Conservation (phyloP, 257 asterid genomes). For the Linaria vulgaris region DNA sequence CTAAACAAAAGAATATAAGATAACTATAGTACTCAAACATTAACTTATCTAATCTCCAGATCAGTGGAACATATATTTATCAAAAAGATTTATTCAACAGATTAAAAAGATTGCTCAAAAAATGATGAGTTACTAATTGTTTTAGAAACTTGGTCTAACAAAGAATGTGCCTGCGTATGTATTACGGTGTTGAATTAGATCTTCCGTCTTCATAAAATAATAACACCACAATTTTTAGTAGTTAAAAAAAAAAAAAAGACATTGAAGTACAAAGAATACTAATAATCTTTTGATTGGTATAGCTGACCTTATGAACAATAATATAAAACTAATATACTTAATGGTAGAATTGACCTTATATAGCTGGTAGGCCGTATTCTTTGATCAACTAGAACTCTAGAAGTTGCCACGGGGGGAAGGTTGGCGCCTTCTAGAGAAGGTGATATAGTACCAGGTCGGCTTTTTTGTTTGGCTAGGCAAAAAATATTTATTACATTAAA, state of each 20-base stretch:
- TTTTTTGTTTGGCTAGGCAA: slow-evolving; percentile 1
- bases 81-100: too few relatives aligned
- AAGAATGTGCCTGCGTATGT: neutral
- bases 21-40: too few relatives aligned
- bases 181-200: slow-evolving; percentile 13
- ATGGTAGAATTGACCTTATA: slow-evolving; percentile 8
- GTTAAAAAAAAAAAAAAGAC: too few relatives aligned
- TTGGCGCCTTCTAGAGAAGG: slow-evolving; percentile 4
- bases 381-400: neutral
- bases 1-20: too few relatives aligned
- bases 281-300: neutral
- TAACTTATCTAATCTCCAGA: too few relatives aligned
- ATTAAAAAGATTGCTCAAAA: too few relatives aligned
- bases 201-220: neutral
- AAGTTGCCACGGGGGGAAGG: slow-evolving; percentile 15
- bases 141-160: neutral
- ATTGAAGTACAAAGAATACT: too few relatives aligned
- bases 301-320: slow-evolving; percentile 14
- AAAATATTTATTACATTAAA: too few relatives aligned
- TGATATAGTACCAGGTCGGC: neutral
- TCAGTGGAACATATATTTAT: too few relatives aligned
- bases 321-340: too few relatives aligned
- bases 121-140: neutral
- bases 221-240: neutral
- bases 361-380: too few relatives aligned